phyloP scores from a whole-genome alignment of 176 grass and related monocot species.

The Miscanthus lutarioriparius region DNA sequence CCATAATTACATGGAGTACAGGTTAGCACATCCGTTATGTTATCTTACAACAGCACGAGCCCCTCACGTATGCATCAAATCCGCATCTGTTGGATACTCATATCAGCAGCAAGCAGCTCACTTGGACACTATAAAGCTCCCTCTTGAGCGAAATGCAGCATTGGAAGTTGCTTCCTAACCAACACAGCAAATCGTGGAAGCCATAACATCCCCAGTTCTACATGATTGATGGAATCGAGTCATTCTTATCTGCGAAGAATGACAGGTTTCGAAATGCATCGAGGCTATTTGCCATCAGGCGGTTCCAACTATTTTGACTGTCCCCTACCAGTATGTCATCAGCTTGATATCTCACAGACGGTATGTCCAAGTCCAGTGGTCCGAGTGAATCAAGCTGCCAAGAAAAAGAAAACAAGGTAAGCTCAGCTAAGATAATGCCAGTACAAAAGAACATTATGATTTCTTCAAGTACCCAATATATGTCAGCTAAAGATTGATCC shows the following conservation, averaged over 20 bases:
- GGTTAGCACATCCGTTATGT: constrained; percentile 45
- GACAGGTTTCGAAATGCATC: constrained; percentile 85
- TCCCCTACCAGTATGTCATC: constrained; percentile 72
- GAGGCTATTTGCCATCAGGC: constrained; percentile 77
- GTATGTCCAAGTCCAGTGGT: constrained; percentile 79
- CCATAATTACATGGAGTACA: constrained; percentile 44
- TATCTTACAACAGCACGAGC: constrained; percentile 48
- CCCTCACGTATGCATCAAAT: constrained; percentile 18
- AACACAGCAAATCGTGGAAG: constrained; percentile 14
- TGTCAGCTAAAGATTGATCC: constrained; percentile 62
- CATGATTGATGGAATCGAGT: constrained; percentile 49
- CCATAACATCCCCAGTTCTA: constrained; percentile 23
- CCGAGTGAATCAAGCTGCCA: constrained; percentile 89
- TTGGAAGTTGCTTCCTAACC: constrained; percentile 23
- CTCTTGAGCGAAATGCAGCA: constrained; percentile 22
- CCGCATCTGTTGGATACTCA: constrained; percentile 31
- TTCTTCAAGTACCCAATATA: constrained; percentile 77
- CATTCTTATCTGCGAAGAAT: constrained; percentile 65
- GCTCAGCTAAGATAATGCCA: not conserved
- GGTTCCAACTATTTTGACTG: constrained; percentile 70
- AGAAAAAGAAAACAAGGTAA: constrained; percentile 8
- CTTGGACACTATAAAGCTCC: constrained; percentile 48
- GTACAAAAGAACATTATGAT: not conserved
- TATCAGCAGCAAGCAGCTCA: constrained; percentile 28
- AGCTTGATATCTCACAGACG: constrained; percentile 51